Base-by-base conservation (phyloP, 129 eudicot genomes). In the Helianthus annuus region DNA sequence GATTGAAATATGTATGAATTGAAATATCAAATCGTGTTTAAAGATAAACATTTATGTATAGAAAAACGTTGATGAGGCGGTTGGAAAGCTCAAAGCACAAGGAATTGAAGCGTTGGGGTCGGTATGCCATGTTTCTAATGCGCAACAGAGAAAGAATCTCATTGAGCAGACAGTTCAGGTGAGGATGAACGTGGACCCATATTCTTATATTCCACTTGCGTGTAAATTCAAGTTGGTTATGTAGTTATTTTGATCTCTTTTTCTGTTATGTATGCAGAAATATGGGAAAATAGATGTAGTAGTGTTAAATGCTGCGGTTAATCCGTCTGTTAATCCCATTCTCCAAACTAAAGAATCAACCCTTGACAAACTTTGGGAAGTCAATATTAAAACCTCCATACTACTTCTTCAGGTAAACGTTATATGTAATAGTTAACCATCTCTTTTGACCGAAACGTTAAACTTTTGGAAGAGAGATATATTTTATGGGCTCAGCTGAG, bases 301-400 rank as follows among this genome's bases (percentile, higher is more conserved):
- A 36, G 97, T 90, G 75, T 94, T 93, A 34, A 94, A 90, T 78
- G 99, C 99, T 70, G 99, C 99, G 66, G 97, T 85, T 68, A 90
- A 88, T 86, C 99, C 99, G 48, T 59, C 91, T 13, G 74, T 81
- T 34, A 84, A 90, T 48, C 27, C 82, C 44, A 90, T 94, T 46
- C 78, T 94, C 73, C 84, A 85, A 72, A 90, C 83, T 15, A 79
- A 86, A 86, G 99, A 90, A 83, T 36, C 94, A 7, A 83, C 80
- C 58, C 89, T 94, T 56, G 97, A 94, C 85, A 94, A 94, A 79
- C 86, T 94, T 56, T 94, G 97, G 99, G 99, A 94, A 39, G 74
- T 88, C 44, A 94, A 94, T 76, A 89, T 94, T 8, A 94, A 94
- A 76, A 78, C 96, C 56, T 64, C 94, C 48, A 86, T 94, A 76